These are phyloP conservation scores for Saposhnikovia divaricata DNA, from an alignment of 129 eudicot genomes.

Conservation along the genomic window DNA sequence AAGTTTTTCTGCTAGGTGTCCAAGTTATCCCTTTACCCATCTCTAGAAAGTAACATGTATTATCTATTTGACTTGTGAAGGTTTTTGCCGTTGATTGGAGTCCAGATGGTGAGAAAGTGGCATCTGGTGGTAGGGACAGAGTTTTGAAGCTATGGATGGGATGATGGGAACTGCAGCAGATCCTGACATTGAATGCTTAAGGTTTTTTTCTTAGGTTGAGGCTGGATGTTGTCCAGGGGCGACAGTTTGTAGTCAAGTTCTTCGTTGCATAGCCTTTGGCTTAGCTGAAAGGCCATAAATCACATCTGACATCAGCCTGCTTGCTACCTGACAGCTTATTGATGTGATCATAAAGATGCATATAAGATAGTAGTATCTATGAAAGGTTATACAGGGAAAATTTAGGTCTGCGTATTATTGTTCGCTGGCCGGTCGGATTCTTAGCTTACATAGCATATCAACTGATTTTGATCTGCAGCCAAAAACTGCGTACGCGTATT, in stretches of 20 bases:
- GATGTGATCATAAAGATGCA: not conserved
- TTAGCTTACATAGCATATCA: not conserved
- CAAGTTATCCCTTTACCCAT: not conserved
- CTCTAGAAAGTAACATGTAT: not conserved
- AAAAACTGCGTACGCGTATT: not conserved
- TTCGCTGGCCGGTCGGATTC: not conserved
- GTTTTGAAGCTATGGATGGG: slow-evolving; percentile 97
- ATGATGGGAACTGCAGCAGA: slow-evolving; percentile 5
- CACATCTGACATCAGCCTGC: not conserved
- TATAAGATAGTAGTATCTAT: not conserved
- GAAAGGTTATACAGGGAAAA: not conserved
- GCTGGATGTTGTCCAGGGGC: not conserved
- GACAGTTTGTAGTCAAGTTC: not conserved
- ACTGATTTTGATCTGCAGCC: not conserved
- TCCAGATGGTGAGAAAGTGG: slow-evolving; percentile 99
- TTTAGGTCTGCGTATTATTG: not conserved
- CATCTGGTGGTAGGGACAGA: slow-evolving; percentile 90
- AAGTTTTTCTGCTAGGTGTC: not conserved
- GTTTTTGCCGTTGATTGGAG: slow-evolving; percentile 99
- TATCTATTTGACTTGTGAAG: slow-evolving; percentile 22
- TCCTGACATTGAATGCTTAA: not conserved
- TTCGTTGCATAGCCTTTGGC: not conserved
- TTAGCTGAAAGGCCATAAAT: not conserved
- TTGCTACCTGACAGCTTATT: not conserved
- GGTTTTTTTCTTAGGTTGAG: not conserved